These are phyloP conservation scores for Fusarium dimerum DNA, from an alignment of 2,329 filamentous ascomycete species.

Conservation along the genomic window DNA sequence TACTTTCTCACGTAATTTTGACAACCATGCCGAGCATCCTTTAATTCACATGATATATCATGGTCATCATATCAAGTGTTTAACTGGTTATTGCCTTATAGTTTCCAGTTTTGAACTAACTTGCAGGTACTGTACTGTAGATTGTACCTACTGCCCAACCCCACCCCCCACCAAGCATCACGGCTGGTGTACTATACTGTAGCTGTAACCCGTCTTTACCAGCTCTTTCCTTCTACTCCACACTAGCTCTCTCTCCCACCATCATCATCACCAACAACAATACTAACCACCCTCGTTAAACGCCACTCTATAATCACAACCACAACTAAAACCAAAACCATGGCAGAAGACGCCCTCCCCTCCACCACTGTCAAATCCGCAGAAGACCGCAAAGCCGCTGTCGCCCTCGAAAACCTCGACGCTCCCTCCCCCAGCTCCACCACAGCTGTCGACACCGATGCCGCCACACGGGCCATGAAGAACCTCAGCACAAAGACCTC, in stretches of 20 bases:
- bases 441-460: slow-evolving; percentile 67
- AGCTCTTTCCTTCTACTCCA: slow-evolving; percentile 8
- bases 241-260: slow-evolving; percentile 43
- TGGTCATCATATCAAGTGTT: no score
- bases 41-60: no score
- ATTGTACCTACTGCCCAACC: no score
- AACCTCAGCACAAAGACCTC: slow-evolving; percentile 46
- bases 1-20: no score
- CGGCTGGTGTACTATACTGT: no score
- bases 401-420: slow-evolving; percentile 72
- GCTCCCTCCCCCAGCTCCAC: slow-evolving; percentile 43
- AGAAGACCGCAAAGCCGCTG: slow-evolving; percentile 76
- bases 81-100: no score
- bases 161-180: no score
- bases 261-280: slow-evolving; percentile 60
- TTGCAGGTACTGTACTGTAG: no score
- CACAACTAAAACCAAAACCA: slow-evolving; percentile 45
- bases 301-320: neutral
- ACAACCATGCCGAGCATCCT: no score
- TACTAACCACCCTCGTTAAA: slow-evolving; percentile 49
- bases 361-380: slow-evolving; percentile 60
- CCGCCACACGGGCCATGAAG: slow-evolving; percentile 72
- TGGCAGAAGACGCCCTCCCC: slow-evolving; percentile 55
- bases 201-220: no score
- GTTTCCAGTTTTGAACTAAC: no score